Percentiles rank a stretch among this genome's conserved stretches.
Evolutionary conservation across 495 filamentous ascomycete genomes (phyloP).

Genomic region (Ramalina peruviana): DNA sequence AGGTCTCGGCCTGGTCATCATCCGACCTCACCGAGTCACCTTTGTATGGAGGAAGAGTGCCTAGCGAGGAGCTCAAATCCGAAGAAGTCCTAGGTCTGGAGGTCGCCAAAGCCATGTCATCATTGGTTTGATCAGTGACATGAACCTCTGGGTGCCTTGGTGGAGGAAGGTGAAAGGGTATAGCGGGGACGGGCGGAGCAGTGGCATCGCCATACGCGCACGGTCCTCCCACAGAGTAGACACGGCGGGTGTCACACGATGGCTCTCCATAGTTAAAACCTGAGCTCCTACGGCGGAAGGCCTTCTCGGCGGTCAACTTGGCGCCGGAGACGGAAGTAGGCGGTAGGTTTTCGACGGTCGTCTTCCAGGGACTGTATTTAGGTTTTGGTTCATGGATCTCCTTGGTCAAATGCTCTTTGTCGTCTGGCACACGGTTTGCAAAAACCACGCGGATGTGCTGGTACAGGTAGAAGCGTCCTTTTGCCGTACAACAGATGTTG

Average conservation of each 20-base stretch:
- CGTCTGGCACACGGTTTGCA: constrained; percentile 92
- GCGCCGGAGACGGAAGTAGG: constrained; percentile 15
- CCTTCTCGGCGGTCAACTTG: constrained; percentile 37
- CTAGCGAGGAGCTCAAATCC: constrained; percentile 13
- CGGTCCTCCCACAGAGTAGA: not conserved
- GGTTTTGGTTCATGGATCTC: constrained; percentile 86
- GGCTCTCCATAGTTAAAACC: constrained; percentile 31
- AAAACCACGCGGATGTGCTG: constrained; percentile 91
- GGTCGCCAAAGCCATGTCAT: constrained; percentile 7
- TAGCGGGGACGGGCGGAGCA: constrained; percentile 8
- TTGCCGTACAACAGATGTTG: constrained; percentile 79
- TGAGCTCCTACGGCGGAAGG: constrained; percentile 40
- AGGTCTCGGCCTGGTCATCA: constrained; percentile 24
- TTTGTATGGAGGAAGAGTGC: constrained; percentile 16
- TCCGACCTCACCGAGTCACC: constrained; percentile 12
- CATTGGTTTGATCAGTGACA: not conserved
- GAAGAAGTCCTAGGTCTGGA: constrained; percentile 10
- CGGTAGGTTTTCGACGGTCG: constrained; percentile 32
- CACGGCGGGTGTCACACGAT: not conserved
- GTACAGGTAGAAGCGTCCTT: constrained; percentile 79
- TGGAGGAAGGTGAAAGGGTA: constrained; percentile 5
- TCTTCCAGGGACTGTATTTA: constrained; percentile 72
- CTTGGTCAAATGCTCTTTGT: constrained; percentile 83
- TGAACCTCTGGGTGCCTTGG: not conserved
- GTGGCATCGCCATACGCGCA: not conserved